Percentiles rank a stretch among this genome's conserved stretches.
Conservation (phyloP, 345 rosid species). For the Sisymbrium irio region DNA sequence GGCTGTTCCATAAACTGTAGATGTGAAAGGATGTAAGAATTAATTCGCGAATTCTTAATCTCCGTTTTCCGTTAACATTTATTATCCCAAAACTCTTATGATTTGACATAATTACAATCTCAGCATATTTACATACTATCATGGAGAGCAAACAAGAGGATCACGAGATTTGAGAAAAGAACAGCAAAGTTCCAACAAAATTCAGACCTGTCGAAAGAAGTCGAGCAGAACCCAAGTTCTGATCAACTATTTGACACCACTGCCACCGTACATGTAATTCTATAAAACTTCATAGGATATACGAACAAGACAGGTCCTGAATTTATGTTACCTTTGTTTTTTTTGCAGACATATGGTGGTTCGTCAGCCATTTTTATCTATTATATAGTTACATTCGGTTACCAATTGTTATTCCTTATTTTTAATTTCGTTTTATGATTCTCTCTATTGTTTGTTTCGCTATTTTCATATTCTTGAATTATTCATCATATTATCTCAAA, state of each 20-base stretch:
- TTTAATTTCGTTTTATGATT: too few species aligned
- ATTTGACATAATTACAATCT: slow-evolving; percentile 12
- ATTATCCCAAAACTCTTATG: not conserved
- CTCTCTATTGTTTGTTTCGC: too few species aligned
- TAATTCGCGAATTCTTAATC: slow-evolving; percentile 39
- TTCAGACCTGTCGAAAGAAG: slow-evolving; percentile 43
- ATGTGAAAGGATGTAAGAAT: slow-evolving; percentile 96
- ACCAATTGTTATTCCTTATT: too few species aligned
- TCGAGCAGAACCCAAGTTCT: slow-evolving; percentile 57
- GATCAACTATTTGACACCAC: slow-evolving; percentile 70
- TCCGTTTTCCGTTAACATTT: not conserved
- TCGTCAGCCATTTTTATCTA: slow-evolving; percentile 67
- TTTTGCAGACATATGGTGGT: slow-evolving; percentile 52
- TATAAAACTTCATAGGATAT: not conserved
- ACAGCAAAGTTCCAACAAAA: slow-evolving; percentile 40
- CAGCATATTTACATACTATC: slow-evolving; percentile 58
- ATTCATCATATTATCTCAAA: too few species aligned
- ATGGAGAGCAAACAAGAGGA: slow-evolving; percentile 56
- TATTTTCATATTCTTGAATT: too few species aligned
- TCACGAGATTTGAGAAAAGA: slow-evolving; percentile 45
- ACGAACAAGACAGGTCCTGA: slow-evolving; percentile 15
- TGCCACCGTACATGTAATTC: slow-evolving; percentile 64
- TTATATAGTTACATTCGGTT: too few species aligned
- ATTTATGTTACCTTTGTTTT: not conserved
- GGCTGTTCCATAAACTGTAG: slow-evolving; percentile 95